phyloP scores from a whole-genome alignment of 306 rosid genomes.

The Trifolium pratense region DNA sequence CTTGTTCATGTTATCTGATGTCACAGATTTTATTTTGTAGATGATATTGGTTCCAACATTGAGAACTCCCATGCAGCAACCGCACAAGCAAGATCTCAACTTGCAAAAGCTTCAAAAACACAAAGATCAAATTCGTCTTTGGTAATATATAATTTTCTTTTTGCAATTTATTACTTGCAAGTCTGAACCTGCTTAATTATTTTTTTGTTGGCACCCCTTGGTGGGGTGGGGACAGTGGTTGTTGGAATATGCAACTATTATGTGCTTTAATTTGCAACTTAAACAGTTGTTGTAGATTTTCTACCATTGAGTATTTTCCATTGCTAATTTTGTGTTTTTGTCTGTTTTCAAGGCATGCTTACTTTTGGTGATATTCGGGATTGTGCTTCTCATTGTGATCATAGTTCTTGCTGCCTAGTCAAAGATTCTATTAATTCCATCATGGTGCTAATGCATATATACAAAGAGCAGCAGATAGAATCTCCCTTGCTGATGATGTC shows the following conservation, averaged over 20 bases:
- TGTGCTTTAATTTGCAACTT: conserved; percentile 19
- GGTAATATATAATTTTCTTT: conserved; percentile 53
- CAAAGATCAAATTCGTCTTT: conserved; percentile 94
- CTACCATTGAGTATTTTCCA: not conserved
- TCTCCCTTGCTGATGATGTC: conserved; percentile 45
- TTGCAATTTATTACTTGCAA: not conserved
- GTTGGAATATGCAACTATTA: conserved; percentile 8
- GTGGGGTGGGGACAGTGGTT: not conserved
- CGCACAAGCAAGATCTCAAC: conserved; percentile 81
- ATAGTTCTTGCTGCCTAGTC: conserved; percentile 83
- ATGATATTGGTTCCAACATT: conserved; percentile 83
- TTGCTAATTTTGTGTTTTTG: conserved; percentile 17
- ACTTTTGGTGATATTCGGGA: conserved; percentile 96
- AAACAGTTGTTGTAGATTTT: conserved; percentile 7
- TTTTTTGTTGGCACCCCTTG: not conserved
- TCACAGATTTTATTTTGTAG: conserved; percentile 49
- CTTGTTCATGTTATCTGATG: conserved; percentile 41
- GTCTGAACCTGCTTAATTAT: conserved; percentile 9
- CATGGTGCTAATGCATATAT: conserved; percentile 37
- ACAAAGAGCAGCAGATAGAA: conserved; percentile 37
- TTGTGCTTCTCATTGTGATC: conserved; percentile 88
- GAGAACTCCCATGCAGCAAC: conserved; percentile 85
- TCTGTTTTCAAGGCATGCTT: conserved; percentile 67
- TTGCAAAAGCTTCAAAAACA: conserved; percentile 81
- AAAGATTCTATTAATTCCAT: conserved; percentile 37